Evolutionary conservation across 495 filamentous ascomycete genomes (phyloP), one percentile per base, ranked within the genome.

Genomic region (Trichoderma virens): DNA sequence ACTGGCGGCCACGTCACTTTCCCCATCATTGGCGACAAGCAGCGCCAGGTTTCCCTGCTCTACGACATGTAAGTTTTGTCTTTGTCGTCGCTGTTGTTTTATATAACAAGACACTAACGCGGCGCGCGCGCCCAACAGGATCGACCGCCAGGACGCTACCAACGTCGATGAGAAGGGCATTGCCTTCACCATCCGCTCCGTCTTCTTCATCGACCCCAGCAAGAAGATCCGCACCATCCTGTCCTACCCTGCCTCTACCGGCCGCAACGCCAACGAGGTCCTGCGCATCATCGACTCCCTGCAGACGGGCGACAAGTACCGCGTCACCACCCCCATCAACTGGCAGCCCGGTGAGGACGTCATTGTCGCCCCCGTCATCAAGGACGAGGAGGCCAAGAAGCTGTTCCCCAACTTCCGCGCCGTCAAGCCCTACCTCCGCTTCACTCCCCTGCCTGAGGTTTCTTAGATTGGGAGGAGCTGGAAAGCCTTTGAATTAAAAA

Each of bases 161-260:
- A 98, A 97, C 81, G 93, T 97, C 62, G 92, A 95, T 76, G 80
- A 85, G 72, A 98, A 98, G 87, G 94, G 92, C 67, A 92, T 96
- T 70, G 92, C 94, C 64, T 96, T 98, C 80, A 98, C 94, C 74
- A 97, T 98, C 82, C 93, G 94, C 73, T 96, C 91, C 68, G 95
- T 98, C 78, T 98, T 98, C 85, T 82, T 98, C 81, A 95, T 98
- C 76, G 94, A 98, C 82, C 95, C 94, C 64, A 96, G 88, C 84
- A 97, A 98, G 87, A 92, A 88, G 66, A 97, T 98, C 78, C 92
- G 94, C 71, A 87, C 92, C 71, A 97, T 96, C 76, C 84, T 98
- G 67, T 88, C 92, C 70, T 98, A 97, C 85, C 95, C 95, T 20
- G 94, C 95, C 64, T 97, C 92, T 51, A 98, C 95, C 32, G 95